These are phyloP conservation scores for Puccinia horiana DNA, from an alignment of 1,284 basidiomycete genomes.

Conservation along the genomic window DNA sequence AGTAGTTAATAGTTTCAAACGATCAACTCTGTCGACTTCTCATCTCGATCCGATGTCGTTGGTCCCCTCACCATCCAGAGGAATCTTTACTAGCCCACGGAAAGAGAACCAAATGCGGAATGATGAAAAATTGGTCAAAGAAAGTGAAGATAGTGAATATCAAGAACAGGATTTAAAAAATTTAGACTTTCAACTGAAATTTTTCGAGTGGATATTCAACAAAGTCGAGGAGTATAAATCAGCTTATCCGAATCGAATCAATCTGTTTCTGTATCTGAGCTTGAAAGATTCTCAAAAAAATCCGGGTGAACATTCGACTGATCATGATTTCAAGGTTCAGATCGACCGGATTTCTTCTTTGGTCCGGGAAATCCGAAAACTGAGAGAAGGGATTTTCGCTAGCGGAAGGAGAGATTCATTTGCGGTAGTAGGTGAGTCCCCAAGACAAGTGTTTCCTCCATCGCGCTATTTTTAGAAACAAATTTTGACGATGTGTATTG, in stretches of 20 bases:
- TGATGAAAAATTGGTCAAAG: background rate
- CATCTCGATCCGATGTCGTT: constrained; percentile 45
- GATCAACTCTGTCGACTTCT: background rate
- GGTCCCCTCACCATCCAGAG: constrained; percentile 41
- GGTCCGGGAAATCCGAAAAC: constrained; percentile 34
- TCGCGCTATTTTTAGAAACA: background rate
- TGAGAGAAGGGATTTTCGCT: constrained; percentile 44
- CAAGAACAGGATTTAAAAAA: constrained; percentile 33
- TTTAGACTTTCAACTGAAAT: constrained; percentile 32
- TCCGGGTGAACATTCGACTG: background rate
- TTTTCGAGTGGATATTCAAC: constrained; percentile 31
- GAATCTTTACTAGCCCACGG: constrained; percentile 1
- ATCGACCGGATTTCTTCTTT: constrained; percentile 21
- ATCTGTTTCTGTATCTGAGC: constrained; percentile 19
- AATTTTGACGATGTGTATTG: too few relatives aligned
- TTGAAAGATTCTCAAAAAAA: constrained; percentile 17
- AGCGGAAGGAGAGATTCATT: constrained; percentile 32
- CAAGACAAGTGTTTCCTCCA: background rate
- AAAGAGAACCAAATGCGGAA: background rate
- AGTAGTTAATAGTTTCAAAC: constrained; percentile 27
- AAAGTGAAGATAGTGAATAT: background rate
- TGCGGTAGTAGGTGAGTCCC: constrained; percentile 33
- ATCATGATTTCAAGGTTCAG: background rate
- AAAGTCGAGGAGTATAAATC: constrained; percentile 3
- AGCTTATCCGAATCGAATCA: constrained; percentile 19